Base-by-base conservation (phyloP, 371 early-diverging fungal genomes). In the Furculomyces boomerangus region DNA sequence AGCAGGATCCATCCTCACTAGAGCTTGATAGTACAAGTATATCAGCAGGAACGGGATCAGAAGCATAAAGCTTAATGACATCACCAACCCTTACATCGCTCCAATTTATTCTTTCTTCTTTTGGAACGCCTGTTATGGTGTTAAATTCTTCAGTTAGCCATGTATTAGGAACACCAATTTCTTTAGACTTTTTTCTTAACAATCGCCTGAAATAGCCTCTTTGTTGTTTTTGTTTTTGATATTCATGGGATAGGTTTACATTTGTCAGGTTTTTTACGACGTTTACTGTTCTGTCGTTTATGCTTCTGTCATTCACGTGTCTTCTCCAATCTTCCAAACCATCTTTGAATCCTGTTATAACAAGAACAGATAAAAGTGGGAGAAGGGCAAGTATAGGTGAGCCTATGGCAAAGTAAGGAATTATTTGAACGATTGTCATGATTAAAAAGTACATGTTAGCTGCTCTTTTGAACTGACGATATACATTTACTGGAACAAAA, bases 371-470 rank as follows among this genome's bases (percentile, higher is more conserved):
- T 39, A 83, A 64, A 54, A 99, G 80, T 1, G 99, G 98, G 2
- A 92, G 72, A 0, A 88, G 74, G 0, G 94, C 87, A 46, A 98
- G 68, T 40, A 75, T 53, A 68, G 81, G 25, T 68, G 77, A 72
- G 31, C 81, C 83, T 50, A 82, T 76, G 22, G 76, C 78, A 67
- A 93, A 91, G 40, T 77, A 68, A 22, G 87, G 85, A 30, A 90
- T 74, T 37, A 83, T 60, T 64, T 97, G 93, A 40, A 99, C 71
- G 41, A 94, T 81, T 40, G 95, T 90, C 72, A 96, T 77, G 52
- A 80, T 74, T 49, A 94, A 70, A 66, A 99, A 99, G 72, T 96
- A 99, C 54, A 98, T 70, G 70, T 99, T 99, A 66, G 93, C 94
- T 30, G 88, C 81, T 29, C 87, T 76, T 2, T 89, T 81, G 60